phyloP scores from a whole-genome alignment of 306 rosid genomes.

The Vachellia pachyceras region DNA sequence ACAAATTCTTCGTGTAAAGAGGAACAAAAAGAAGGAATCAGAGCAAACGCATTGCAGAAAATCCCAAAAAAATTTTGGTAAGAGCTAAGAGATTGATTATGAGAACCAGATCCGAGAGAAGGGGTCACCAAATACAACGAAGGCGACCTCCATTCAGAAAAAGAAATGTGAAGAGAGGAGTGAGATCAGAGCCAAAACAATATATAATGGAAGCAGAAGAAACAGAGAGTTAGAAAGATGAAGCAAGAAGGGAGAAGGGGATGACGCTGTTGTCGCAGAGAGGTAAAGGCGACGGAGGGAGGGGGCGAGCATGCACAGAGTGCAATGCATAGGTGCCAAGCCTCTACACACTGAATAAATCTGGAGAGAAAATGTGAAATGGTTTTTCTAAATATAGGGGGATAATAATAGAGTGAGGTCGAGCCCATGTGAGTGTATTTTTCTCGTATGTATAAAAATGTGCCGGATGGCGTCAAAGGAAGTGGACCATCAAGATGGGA shows the following conservation, averaged over 20 bases:
- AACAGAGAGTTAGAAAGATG: not conserved
- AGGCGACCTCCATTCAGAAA: constrained; percentile 38
- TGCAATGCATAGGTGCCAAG: constrained; percentile 26
- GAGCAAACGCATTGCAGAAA: not conserved
- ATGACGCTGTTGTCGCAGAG: not conserved
- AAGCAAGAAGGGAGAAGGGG: not conserved
- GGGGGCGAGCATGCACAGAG: constrained; percentile 29
- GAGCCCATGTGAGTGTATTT: not conserved
- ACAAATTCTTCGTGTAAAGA: not conserved
- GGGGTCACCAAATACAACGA: not conserved
- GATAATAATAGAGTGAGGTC: not conserved
- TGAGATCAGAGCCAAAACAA: not conserved
- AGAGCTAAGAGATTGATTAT: not conserved
- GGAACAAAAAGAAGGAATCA: not conserved
- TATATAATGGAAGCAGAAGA: not conserved
- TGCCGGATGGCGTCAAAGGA: not conserved
- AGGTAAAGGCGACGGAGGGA: constrained; percentile 1
- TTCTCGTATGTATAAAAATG: not conserved
- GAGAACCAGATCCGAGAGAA: constrained; percentile 27
- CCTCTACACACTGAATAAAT: not conserved
- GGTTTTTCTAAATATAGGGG: not conserved
- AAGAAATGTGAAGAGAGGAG: not conserved
- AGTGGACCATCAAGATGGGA: not conserved
- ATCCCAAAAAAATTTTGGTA: not conserved
- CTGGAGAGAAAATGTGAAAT: not conserved